Conservation (phyloP, 2,329 filamentous ascomycete species). For the Rasamsonia emersonii region DNA sequence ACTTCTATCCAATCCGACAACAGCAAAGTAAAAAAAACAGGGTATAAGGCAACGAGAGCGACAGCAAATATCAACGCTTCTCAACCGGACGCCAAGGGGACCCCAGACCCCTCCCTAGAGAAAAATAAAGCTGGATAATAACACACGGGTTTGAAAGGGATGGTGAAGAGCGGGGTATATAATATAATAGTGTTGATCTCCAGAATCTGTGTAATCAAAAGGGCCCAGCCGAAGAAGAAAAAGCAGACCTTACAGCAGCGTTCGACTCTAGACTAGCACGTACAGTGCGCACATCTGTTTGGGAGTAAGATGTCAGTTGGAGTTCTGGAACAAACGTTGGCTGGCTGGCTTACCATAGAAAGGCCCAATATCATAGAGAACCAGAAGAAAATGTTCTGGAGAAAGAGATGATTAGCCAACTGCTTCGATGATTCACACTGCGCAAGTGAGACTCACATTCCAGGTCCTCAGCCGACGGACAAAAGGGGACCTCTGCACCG, state of each 20-base stretch:
- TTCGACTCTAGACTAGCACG: conserved; percentile 41
- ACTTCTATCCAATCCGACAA: no score
- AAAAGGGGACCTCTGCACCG: conserved; percentile 72
- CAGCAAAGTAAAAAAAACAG: no score
- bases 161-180: no score
- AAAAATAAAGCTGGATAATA: no score
- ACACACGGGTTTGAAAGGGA: no score
- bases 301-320: conserved; percentile 1
- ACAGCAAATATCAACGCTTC: no score
- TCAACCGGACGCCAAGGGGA: no score
- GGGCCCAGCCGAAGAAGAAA: background rate
- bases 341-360: conserved; percentile 54
- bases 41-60: no score
- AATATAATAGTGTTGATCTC: background rate
- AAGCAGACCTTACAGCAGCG: background rate
- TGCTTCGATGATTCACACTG: background rate
- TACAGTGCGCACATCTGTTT: conserved; percentile 54
- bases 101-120: no score
- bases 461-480: conserved; percentile 66
- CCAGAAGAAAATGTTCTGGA: conserved; percentile 75
- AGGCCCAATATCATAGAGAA: conserved; percentile 81
- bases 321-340: conserved; percentile 4
- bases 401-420: conserved; percentile 6
- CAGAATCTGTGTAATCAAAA: background rate
- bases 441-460: conserved; percentile 44